Evolutionary conservation across 345 rosid genomes (phyloP).

Genomic region (Odontarrhena argentea): DNA sequence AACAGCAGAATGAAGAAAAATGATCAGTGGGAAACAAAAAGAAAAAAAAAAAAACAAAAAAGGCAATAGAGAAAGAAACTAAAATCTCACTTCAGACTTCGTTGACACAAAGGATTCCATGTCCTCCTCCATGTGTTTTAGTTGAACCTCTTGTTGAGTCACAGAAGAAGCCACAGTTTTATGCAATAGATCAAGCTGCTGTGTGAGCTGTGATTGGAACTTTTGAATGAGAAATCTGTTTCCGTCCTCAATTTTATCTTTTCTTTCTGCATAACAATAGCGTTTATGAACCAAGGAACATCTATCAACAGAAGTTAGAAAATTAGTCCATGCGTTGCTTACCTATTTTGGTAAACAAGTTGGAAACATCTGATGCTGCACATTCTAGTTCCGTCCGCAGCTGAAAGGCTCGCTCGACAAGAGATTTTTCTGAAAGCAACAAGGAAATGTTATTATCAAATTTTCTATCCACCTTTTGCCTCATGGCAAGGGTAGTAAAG

Average conservation of each 20-base stretch:
- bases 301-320: slow-evolving; percentile 7
- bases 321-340: slow-evolving; percentile 15
- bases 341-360: slow-evolving; percentile 91
- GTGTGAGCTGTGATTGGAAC: slow-evolving; percentile 81
- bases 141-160: slow-evolving; percentile 85
- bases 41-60: neutral
- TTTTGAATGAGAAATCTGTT: slow-evolving; percentile 70
- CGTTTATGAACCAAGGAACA: slow-evolving; percentile 22
- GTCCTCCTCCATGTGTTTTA: slow-evolving; percentile 91
- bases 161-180: slow-evolving; percentile 84
- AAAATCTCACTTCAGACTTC: slow-evolving; percentile 65
- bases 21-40: neutral
- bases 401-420: slow-evolving; percentile 83
- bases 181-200: slow-evolving; percentile 86
- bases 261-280: slow-evolving; percentile 65
- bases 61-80: neutral
- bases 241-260: slow-evolving; percentile 91
- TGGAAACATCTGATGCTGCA: slow-evolving; percentile 85
- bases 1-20: slow-evolving; percentile 20
- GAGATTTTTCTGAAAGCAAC: slow-evolving; percentile 64
- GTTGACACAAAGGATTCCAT: slow-evolving; percentile 90
- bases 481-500: neutral
- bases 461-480: neutral
- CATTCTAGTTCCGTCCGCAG: slow-evolving; percentile 83
- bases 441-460: slow-evolving; percentile 13